Evolutionary conservation across 176 grass and related monocot genomes (phyloP), one percentile per base, ranked within the genome.

Genomic region (Hsuehochloa calcarea): DNA sequence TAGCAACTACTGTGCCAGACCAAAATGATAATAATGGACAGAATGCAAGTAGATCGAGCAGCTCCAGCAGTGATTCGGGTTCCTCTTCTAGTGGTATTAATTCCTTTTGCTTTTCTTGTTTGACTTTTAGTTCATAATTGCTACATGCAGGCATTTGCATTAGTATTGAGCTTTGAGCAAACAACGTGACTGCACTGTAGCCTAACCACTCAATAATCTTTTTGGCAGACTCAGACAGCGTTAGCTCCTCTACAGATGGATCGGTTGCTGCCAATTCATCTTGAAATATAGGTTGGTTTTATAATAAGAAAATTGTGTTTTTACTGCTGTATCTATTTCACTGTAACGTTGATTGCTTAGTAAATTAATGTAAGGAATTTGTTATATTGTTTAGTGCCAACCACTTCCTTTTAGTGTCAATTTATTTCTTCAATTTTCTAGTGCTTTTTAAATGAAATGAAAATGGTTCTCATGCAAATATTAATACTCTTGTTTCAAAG

Each of bases 201-300:
- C 22, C 20, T 79, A 72, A 72, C 73, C 65, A 66, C 72, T 85
- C 17, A 81, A 75, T 58, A 66, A 41, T 54, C 27, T 46, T 78
- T 87, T 69, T 92, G 75, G 67, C 96, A 98, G 93, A 93, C 68
- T 98, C 96, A 45, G 96, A 95, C 75, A 98, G 93, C 59, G 93
- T 92, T 84, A 95, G 96, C 70, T 95, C 93, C 13, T 98, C 96
- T 70, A 80, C 87, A 29, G 94, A 90, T 95, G 93, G 90, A 90
- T 93, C 88, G 13, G 91, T 83, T 83, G 91, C 77, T 17, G 89
- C 75, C 75, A 87, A 91, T 10, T 69, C 80, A 80, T 87, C 89
- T 87, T 90, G 74, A 84, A 51, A 74, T 78, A 67, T 84, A 87
- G 85, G 89, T 80, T 84, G 47, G 61, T 74, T 68, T 19, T n/a